Conservation (phyloP, 495 filamentous ascomycete genomes). For the Parathielavia hyrcaniae region DNA sequence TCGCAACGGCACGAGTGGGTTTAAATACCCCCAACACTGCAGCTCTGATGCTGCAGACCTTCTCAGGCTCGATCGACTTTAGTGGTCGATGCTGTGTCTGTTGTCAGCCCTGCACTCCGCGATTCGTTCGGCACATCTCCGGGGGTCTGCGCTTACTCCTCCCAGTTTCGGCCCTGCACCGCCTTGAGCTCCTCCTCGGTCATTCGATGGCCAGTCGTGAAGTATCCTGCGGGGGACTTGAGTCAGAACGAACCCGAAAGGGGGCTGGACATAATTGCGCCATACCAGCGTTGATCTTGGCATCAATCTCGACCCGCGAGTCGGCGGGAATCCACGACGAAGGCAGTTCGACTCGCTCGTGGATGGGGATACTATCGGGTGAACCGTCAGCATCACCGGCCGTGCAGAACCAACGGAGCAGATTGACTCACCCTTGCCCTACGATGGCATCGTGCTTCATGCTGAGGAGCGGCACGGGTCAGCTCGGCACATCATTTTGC, state of each 20-base stretch:
- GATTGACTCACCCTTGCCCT: constrained; percentile 61
- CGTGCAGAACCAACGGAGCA: constrained; percentile 14
- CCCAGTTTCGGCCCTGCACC: constrained; percentile 89
- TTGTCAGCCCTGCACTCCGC: constrained; percentile 22
- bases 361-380: constrained; percentile 65
- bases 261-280: constrained; percentile 10
- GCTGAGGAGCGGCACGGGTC: constrained; percentile 35
- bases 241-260: constrained; percentile 9
- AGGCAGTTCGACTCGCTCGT: constrained; percentile 88
- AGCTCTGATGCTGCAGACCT: neutral
- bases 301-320: constrained; percentile 95
- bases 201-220: constrained; percentile 88
- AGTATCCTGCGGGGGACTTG: constrained; percentile 46
- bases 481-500: constrained; percentile 6
- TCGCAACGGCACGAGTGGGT: constrained; percentile 2
- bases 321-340: constrained; percentile 92
- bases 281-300: constrained; percentile 97
- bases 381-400: constrained; percentile 5
- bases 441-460: constrained; percentile 99
- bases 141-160: constrained; percentile 52
- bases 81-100: constrained; percentile 28
- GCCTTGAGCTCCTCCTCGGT: constrained; percentile 77
- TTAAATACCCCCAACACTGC: constrained; percentile 1
- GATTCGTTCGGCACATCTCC: constrained; percentile 11
- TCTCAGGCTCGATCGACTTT: neutral